Conservation (phyloP, 2,329 filamentous ascomycete genomes). For the Diaporthe sp. region DNA sequence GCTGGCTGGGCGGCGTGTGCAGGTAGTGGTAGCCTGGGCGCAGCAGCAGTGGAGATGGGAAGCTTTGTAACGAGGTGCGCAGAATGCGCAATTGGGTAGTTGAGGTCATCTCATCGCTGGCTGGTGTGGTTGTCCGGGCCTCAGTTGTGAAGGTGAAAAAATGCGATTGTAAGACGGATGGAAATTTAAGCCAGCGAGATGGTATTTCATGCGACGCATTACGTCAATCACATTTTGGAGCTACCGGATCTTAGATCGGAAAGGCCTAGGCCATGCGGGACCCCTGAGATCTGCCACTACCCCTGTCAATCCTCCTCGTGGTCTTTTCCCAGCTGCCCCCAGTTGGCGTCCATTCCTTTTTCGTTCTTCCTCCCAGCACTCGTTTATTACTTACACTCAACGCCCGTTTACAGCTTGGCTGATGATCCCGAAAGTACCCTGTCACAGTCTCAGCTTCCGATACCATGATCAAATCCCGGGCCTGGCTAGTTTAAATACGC, state of each 20-base stretch:
- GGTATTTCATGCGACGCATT: conserved; percentile 29
- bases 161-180: conserved; percentile 8
- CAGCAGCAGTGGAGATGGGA: not conserved
- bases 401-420: not conserved
- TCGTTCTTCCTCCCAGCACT: not conserved
- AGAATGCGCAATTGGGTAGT: conserved; percentile 42
- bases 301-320: conserved; percentile 13
- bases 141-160: not conserved
- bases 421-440: conserved; percentile 20
- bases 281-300: not conserved
- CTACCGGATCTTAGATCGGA: conserved; percentile 7
- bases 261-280: conserved; percentile 10
- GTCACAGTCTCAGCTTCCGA: conserved; percentile 1
- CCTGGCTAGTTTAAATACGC: conserved; percentile 52
- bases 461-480: not conserved
- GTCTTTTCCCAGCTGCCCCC: not conserved
- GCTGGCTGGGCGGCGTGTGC: not conserved
- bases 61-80: conserved; percentile 36
- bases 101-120: conserved; percentile 43
- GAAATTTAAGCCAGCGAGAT: conserved; percentile 17
- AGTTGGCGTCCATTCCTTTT: not conserved
- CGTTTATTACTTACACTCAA: not conserved
- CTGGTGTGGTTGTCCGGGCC: not conserved
- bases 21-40: not conserved
- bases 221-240: conserved; percentile 39